A percentile compares a stretch with the other conserved stretches of the same genome.
These are phyloP conservation scores for Aureobasidium sp. DNA, from an alignment of 2,329 filamentous ascomycete species.

Conservation along the genomic window DNA sequence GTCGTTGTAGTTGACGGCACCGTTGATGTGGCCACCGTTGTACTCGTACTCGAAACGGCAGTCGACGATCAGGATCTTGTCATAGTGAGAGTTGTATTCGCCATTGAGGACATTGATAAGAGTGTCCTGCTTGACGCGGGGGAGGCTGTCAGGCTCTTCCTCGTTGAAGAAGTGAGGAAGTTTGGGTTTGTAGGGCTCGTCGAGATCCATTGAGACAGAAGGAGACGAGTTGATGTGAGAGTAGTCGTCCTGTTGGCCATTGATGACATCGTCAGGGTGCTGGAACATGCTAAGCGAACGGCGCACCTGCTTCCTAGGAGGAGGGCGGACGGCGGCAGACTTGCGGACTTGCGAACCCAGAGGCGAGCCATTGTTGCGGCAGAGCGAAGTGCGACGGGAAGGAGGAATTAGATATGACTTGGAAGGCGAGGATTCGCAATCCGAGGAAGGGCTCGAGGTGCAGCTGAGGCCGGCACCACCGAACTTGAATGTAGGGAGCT, in stretches of 20 bases:
- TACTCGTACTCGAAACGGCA: constrained; percentile 99
- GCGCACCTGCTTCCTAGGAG: constrained; percentile 77
- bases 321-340: constrained; percentile 53
- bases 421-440: constrained; percentile 65
- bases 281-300: constrained; percentile 98
- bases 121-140: constrained; percentile 75
- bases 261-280: constrained; percentile 79
- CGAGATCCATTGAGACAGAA: constrained; percentile 64
- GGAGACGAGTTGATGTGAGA: constrained; percentile 51
- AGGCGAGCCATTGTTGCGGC: constrained; percentile 67
- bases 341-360: constrained; percentile 64
- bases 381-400: constrained; percentile 58
- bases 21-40: constrained; percentile 88
- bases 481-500: constrained; percentile 16
- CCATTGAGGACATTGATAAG: constrained; percentile 84
- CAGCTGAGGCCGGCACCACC: constrained; percentile 23
- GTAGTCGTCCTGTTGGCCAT: constrained; percentile 60
- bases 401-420: constrained; percentile 47
- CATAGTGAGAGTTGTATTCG: constrained; percentile 67
- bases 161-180: constrained; percentile 80
- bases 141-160: constrained; percentile 76
- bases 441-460: constrained; percentile 59
- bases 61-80: constrained; percentile 82
- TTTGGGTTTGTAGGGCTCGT: constrained; percentile 63
- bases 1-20: constrained; percentile 93